Conservation (phyloP, 116 monocot species). For the Iris pallida region DNA sequence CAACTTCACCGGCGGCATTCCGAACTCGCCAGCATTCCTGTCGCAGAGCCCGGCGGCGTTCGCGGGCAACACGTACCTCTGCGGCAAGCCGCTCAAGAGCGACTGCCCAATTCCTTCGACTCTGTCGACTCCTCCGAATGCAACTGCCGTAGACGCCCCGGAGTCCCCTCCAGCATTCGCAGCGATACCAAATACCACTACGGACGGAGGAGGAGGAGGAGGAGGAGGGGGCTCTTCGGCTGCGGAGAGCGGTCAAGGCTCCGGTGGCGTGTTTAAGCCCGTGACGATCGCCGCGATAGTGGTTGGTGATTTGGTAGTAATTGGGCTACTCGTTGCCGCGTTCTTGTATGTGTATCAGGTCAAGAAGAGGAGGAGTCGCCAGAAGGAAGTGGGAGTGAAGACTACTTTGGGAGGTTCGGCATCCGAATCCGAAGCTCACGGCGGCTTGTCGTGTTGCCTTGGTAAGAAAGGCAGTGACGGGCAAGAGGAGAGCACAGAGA, state of each 20-base stretch:
- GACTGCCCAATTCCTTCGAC: constrained; percentile 57
- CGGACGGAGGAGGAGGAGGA: background rate
- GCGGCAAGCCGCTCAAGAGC: constrained; percentile 50
- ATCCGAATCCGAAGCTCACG: background rate
- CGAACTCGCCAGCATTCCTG: constrained; percentile 27
- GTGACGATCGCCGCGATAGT: constrained; percentile 59
- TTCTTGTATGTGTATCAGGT: constrained; percentile 53
- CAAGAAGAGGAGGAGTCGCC: constrained; percentile 26
- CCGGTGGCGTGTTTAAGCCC: constrained; percentile 27
- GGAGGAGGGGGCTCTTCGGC: constrained; percentile 6
- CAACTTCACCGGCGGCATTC: constrained; percentile 73
- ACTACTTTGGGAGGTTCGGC: constrained; percentile 5
- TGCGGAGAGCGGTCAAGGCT: too few species aligned
- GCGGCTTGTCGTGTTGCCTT: constrained; percentile 35
- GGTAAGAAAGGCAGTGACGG: constrained; percentile 30
- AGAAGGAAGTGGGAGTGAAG: too few species aligned
- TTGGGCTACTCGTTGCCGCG: constrained; percentile 45
- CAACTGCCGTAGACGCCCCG: background rate
- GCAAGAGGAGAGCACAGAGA: constrained; percentile 39
- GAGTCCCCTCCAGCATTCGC: constrained; percentile 92
- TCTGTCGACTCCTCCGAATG: constrained; percentile 50
- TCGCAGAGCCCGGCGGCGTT: constrained; percentile 39
- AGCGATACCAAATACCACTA: constrained; percentile 58
- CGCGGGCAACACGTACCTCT: constrained; percentile 48
- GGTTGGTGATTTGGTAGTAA: constrained; percentile 66